These are phyloP conservation scores for Pseudogymnoascus sp. DNA, from an alignment of 2,329 filamentous ascomycete species.

Conservation along the genomic window DNA sequence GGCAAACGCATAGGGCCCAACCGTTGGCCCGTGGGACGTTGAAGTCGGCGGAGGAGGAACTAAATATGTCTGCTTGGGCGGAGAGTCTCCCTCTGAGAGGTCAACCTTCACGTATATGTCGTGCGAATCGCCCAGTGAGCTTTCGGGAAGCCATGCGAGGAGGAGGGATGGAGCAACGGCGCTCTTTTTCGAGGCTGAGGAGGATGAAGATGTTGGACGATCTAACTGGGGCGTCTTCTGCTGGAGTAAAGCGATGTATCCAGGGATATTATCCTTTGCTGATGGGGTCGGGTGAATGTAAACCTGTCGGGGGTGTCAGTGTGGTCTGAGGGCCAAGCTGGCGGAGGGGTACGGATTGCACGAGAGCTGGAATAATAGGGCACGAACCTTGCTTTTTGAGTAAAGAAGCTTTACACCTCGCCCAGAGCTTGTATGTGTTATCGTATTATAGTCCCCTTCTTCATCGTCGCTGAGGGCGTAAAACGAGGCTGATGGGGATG, in stretches of 20 bases:
- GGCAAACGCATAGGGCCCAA: slow-evolving; percentile 82
- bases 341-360: neutral
- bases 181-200: slow-evolving; percentile 34
- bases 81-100: slow-evolving; percentile 68
- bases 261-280: slow-evolving; percentile 89
- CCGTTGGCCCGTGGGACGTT: slow-evolving; percentile 59
- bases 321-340: slow-evolving; percentile 14
- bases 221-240: slow-evolving; percentile 54
- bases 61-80: slow-evolving; percentile 78
- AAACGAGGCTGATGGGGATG: slow-evolving; percentile 78
- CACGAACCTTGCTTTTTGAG: slow-evolving; percentile 81
- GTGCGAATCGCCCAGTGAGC: slow-evolving; percentile 73
- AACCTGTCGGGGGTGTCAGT: slow-evolving; percentile 47
- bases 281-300: slow-evolving; percentile 93
- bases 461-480: slow-evolving; percentile 96
- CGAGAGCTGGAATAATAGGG: slow-evolving; percentile 30
- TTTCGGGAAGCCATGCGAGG: slow-evolving; percentile 88
- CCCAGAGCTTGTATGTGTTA: slow-evolving; percentile 68
- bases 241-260: slow-evolving; percentile 87
- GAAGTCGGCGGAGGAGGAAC: slow-evolving; percentile 86
- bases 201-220: slow-evolving; percentile 22
- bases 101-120: slow-evolving; percentile 95
- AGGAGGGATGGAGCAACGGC: slow-evolving; percentile 64
- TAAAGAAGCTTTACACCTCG: slow-evolving; percentile 88
- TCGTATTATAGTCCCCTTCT: slow-evolving; percentile 89